Evolutionary conservation across 2,329 filamentous ascomycete species (phyloP), one percentile per base, ranked within the genome.

Genomic region (Cephalotrichum gorgonifer): DNA sequence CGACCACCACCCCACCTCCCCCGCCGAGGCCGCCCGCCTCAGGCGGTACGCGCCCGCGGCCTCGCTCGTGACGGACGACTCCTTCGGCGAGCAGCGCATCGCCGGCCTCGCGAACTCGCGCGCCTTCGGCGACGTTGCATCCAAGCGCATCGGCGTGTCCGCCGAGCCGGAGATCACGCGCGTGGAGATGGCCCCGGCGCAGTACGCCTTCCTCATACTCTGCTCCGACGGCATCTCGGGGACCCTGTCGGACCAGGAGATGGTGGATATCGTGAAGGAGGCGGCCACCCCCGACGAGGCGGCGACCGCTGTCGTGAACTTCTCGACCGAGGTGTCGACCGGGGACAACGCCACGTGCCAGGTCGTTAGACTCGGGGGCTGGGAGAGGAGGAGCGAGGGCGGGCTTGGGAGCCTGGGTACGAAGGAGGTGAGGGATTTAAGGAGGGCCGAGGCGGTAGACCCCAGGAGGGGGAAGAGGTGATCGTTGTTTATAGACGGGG

Each of bases 1-100:
- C 20, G 88, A 95, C 63, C 93, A 98, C 65, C 93, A 95, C 62
- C 91, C 93, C 0, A 86, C 83, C n/a, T 81, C 86, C 4, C 93
- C 93, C 0, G 74, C 82, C 49, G 93, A 98, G 70, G 83, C 85
- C 9, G 83, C 81, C 39, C 81, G 93, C 7, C 76, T 98, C 23
- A 85, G 90, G 42, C 83, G 90, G 44, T 97, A 90, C 62, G 86
- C 89, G 2, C 69, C 71, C 31, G 80, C 86, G 27, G 84, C 74
- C 25, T 76, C 85, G 3, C 91, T 97, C 62, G 85, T 95, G 17
- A 93, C 91, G 23, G 68, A 66, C 0, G 93, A 98, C 67, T 94
- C 88, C 30, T 98, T 98, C 64, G 93, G 93, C 60, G 93, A 98
- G 68, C 90, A 97, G 67, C 88, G 93, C 56, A 93, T 98, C 65